Evolutionary conservation across 352 stramenopile species (phyloP), one percentile per base, ranked within the genome.

Genomic region (Blastocystis sp.): DNA sequence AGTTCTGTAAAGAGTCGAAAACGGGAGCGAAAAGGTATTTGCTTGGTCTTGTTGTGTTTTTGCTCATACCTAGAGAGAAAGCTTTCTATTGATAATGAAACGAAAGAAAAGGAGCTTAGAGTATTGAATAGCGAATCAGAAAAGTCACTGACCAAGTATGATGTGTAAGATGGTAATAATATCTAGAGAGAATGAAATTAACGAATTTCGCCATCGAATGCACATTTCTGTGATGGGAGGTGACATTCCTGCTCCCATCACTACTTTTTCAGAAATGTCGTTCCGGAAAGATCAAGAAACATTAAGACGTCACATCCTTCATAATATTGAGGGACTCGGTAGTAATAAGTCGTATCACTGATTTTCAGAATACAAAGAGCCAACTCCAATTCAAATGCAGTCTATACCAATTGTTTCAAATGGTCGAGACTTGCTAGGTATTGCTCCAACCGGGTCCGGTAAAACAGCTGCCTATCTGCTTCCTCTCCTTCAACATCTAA

Each of bases 311-410:
- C 42, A 14, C 3, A 32, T 88, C 32, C 77, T 87, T 24, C 59
- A 52, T 29, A 81, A 86, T 51, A 81, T 85, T 63, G 81, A 81
- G 57, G 43, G 58, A 27, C 46, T 57, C 42, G 81, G 71, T 81
- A 51, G 19, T 27, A 0, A 51, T 91, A 32, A 66, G 89, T 43
- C 5, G 21, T 19, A 4, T 14, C 32, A 5, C 91, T 42, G 88
- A 92, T 71, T 52, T 61, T 16, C 88, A 35, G 67, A 89, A 87
- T 99, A 97, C 93, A 97, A 97, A 88, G 96, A 99, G 88, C 97
- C 97, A 1, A 99, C 96, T 57, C 91, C 96, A 1, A 97, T 99
- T 88, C 97, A 99, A 90, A 99, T 99, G 96, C 94, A 97, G 89
- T 91, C 93, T 24, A 95, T 97, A 66, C 94, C 95, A 43, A 92